These are phyloP conservation scores for Haematococcus lacustris DNA, from an alignment of 139 green algal genomes.

Conservation along the genomic window DNA sequence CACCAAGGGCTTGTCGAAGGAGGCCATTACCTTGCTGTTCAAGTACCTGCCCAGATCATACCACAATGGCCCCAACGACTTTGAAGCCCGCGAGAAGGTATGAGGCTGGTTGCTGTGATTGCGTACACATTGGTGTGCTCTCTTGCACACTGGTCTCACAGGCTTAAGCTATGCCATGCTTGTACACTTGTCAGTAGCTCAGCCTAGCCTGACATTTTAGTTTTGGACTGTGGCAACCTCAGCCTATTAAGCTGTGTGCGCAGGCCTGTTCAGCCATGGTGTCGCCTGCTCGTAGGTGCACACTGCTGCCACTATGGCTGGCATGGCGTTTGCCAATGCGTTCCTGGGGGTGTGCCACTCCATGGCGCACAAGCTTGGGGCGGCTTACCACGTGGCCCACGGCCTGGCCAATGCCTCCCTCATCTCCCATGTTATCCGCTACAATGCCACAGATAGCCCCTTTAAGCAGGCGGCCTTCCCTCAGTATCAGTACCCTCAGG, in stretches of 20 bases:
- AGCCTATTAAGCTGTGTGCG: too few species aligned
- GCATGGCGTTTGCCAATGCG: constrained; percentile 72
- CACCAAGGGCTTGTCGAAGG: constrained; percentile 51
- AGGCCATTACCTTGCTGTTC: constrained; percentile 49
- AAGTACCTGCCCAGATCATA: constrained; percentile 50
- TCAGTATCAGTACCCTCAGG: constrained; percentile 57
- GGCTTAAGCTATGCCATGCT: too few species aligned
- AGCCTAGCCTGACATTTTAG: too few species aligned
- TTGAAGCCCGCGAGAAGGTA: constrained; percentile 49
- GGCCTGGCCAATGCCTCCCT: constrained; percentile 59
- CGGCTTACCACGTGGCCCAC: constrained; percentile 52
- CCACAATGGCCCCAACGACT: constrained; percentile 41
- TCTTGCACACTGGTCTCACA: too few species aligned
- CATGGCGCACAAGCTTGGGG: constrained; percentile 53
- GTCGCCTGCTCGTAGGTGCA: constrained; percentile 35
- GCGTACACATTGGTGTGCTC: too few species aligned
- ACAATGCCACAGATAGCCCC: constrained; percentile 58
- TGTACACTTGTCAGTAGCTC: too few species aligned
- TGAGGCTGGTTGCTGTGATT: too few species aligned
- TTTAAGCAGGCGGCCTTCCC: constrained; percentile 64
- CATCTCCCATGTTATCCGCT: constrained; percentile 64
- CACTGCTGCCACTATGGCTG: constrained; percentile 60
- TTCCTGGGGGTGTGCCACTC: constrained; percentile 74
- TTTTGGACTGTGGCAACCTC: too few species aligned
- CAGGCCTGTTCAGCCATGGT: too few species aligned